Conservation (phyloP, 768 basidiomycete species). For the Russula compacta region DNA sequence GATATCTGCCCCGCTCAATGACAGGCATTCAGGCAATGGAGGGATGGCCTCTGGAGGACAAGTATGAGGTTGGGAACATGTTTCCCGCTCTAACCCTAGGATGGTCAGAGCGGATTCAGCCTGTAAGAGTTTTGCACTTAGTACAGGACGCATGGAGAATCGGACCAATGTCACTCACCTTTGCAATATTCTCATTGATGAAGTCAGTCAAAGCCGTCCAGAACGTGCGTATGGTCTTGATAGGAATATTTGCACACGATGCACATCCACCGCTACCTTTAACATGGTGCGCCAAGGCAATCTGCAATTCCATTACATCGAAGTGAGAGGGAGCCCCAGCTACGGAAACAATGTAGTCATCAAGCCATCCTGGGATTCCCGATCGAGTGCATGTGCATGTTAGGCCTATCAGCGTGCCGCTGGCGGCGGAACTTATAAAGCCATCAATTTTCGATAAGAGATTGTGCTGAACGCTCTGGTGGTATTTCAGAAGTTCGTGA, state of each 20-base stretch:
- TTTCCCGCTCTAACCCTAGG: too few species aligned
- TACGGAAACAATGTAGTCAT: neutral
- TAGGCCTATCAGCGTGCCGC: neutral
- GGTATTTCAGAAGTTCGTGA: conserved; percentile 1
- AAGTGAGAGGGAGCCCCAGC: neutral
- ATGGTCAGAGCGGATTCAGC: neutral
- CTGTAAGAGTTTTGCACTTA: neutral
- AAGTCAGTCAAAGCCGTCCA: neutral
- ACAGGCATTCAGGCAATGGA: neutral
- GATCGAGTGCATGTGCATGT: neutral
- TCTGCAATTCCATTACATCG: neutral
- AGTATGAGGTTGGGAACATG: too few species aligned
- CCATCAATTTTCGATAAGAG: neutral
- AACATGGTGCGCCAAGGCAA: neutral
- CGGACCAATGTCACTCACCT: neutral
- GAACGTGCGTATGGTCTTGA: neutral
- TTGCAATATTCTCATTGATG: neutral
- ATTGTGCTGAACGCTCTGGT: neutral
- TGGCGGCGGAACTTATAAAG: neutral
- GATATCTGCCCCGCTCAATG: neutral
- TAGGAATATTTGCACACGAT: neutral
- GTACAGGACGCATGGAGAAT: neutral
- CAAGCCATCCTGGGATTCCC: neutral
- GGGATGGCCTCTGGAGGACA: too few species aligned
- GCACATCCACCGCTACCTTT: neutral